Conservation (phyloP, 176 grass and related monocot genomes). For the Raddia guianensis region DNA sequence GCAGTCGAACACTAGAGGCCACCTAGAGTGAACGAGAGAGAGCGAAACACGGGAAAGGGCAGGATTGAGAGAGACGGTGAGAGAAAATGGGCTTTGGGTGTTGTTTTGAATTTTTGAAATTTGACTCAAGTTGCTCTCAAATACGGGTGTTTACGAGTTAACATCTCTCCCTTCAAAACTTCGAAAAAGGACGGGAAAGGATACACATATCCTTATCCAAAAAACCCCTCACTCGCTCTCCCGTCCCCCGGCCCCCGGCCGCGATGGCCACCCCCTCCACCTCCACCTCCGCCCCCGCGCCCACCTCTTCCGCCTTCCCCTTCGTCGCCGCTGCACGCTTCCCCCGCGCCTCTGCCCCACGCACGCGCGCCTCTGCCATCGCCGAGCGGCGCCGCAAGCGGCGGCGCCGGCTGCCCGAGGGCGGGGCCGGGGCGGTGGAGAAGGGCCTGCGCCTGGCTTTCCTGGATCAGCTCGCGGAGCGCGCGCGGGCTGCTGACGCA, state of each 20-base stretch:
- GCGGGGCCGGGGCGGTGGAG: constrained; percentile 53
- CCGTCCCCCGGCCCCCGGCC: constrained; percentile 53
- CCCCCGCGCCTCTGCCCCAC: constrained; percentile 24
- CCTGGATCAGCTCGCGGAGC: constrained; percentile 78
- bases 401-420: constrained; percentile 54
- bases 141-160: too few relatives aligned
- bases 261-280: constrained; percentile 58
- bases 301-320: constrained; percentile 49
- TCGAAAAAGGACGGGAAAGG: too few relatives aligned
- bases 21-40: too few relatives aligned
- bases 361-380: constrained; percentile 38
- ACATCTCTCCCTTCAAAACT: too few relatives aligned
- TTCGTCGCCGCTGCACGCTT: constrained; percentile 43
- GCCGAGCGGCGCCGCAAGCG: constrained; percentile 58
- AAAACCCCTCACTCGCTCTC: constrained; percentile 14
- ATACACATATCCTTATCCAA: constrained; percentile 56
- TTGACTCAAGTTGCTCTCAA: too few relatives aligned
- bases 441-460: constrained; percentile 71
- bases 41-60: too few relatives aligned
- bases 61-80: too few relatives aligned
- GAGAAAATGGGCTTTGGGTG: too few relatives aligned
- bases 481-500: constrained; percentile 54
- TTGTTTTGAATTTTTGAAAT: too few relatives aligned
- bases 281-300: constrained; percentile 43
- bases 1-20: too few relatives aligned